Conservation (phyloP, 2,329 filamentous ascomycete species). For the Coniochaeta sp. region DNA sequence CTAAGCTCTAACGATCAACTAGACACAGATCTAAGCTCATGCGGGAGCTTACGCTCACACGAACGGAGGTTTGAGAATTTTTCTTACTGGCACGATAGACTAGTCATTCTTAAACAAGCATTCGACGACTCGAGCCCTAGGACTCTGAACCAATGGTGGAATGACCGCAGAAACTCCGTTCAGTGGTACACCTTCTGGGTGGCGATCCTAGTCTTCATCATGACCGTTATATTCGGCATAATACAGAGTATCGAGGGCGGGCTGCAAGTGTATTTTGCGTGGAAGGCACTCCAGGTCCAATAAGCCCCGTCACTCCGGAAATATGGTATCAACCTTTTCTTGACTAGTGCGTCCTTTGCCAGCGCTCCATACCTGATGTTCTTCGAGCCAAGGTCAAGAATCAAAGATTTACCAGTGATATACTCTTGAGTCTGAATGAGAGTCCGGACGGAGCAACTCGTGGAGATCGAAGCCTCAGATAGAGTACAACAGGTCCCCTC, state of each 20-base stretch:
- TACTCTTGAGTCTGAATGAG: too few relatives aligned
- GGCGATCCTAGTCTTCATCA: constrained; percentile 26
- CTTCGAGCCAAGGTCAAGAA: too few relatives aligned
- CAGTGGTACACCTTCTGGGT: constrained; percentile 42
- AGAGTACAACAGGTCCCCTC: too few relatives aligned
- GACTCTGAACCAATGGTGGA: constrained; percentile 32
- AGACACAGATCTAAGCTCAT: constrained; percentile 17
- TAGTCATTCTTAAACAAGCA: constrained; percentile 32
- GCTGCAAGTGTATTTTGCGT: constrained; percentile 18
- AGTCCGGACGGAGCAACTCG: too few relatives aligned
- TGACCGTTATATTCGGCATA: constrained; percentile 31
- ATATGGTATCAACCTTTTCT: too few relatives aligned
- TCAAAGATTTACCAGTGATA: too few relatives aligned
- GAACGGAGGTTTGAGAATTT: constrained; percentile 25
- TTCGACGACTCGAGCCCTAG: constrained; percentile 28
- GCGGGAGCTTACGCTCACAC: constrained; percentile 22
- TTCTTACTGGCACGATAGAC: constrained; percentile 31
- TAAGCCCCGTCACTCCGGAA: not conserved
- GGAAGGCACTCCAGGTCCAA: not conserved
- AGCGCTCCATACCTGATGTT: too few relatives aligned
- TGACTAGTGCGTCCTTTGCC: too few relatives aligned
- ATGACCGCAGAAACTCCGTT: constrained; percentile 29
- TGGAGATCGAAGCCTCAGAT: too few relatives aligned
- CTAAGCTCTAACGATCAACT: constrained; percentile 9
- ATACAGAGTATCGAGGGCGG: constrained; percentile 31